A percentile compares a stretch with the other conserved stretches of the same genome.
Evolutionary conservation across 2,329 filamentous ascomycete genomes (phyloP).

Genomic region (Myrmaecium sp.): DNA sequence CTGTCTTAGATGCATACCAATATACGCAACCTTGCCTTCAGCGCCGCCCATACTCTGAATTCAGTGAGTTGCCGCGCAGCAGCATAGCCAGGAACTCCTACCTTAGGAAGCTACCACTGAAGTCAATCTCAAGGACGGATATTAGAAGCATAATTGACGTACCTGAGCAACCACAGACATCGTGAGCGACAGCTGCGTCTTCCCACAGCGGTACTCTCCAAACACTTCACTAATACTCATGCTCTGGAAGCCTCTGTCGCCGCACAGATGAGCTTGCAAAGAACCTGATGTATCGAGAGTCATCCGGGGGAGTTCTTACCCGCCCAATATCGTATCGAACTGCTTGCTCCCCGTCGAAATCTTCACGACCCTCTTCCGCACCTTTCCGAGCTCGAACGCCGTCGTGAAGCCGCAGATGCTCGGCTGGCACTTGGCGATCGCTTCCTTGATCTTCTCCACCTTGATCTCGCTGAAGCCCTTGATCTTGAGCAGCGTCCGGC

Average conservation of each 20-base stretch:
- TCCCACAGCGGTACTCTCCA: conserved; percentile 48
- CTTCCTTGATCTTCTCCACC: conserved; percentile 55
- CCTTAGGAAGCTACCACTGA: conserved; percentile 30
- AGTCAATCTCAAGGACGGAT: background rate
- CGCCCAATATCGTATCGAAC: conserved; percentile 46
- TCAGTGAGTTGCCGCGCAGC: too few relatives aligned
- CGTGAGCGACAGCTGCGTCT: conserved; percentile 53
- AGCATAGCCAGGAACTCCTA: too few relatives aligned
- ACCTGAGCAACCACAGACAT: conserved; percentile 47
- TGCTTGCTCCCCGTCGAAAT: conserved; percentile 56
- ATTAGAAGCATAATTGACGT: conserved; percentile 1
- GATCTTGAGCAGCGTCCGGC: conserved; percentile 45
- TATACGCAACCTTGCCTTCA: conserved; percentile 52
- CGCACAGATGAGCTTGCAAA: too few relatives aligned
- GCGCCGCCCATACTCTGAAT: conserved; percentile 52
- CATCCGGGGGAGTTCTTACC: conserved; percentile 30
- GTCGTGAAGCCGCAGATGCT: conserved; percentile 40
- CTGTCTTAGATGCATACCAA: conserved; percentile 25
- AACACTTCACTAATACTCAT: conserved; percentile 52
- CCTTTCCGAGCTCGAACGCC: conserved; percentile 44
- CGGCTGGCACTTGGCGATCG: conserved; percentile 43
- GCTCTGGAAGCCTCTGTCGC: conserved; percentile 45
- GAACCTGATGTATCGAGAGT: too few relatives aligned
- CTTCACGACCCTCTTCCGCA: conserved; percentile 45
- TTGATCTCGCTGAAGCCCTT: conserved; percentile 55